phyloP scores from a whole-genome alignment of 2,329 filamentous ascomycete species.

The Cadophora gregata region DNA sequence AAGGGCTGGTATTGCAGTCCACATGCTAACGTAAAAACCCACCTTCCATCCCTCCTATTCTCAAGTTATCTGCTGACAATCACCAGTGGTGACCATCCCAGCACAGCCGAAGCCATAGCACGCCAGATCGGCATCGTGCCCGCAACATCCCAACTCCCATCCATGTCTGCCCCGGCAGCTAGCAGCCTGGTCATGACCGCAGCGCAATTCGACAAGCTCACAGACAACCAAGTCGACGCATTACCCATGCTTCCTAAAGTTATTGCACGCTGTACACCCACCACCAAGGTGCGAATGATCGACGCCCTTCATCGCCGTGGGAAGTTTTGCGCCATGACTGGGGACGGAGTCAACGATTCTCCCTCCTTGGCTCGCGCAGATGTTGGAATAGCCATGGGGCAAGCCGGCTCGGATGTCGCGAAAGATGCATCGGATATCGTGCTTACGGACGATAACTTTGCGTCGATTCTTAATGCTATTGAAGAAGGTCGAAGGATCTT shows the following conservation, averaged over 20 bases:
- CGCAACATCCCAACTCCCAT: constrained; percentile 59
- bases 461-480: constrained; percentile 73
- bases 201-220: constrained; percentile 77
- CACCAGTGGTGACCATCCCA: constrained; percentile 80
- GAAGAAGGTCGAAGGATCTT: constrained; percentile 77
- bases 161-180: constrained; percentile 64
- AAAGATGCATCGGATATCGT: constrained; percentile 68
- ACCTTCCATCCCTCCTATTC: no score
- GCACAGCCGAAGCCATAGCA: constrained; percentile 80
- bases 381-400: constrained; percentile 66
- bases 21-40: constrained; percentile 91
- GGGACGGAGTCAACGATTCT: constrained; percentile 53
- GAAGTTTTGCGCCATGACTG: constrained; percentile 63
- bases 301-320: constrained; percentile 80
- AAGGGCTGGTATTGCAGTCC: constrained; percentile 71
- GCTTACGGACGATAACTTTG: constrained; percentile 74
- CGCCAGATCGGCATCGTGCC: constrained; percentile 80
- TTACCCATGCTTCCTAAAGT: constrained; percentile 81
- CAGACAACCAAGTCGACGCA: constrained; percentile 75
- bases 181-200: constrained; percentile 76
- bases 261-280: constrained; percentile 82
- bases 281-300: constrained; percentile 91
- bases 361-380: constrained; percentile 67
- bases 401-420: constrained; percentile 66
- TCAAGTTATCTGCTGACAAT: no score